Evolutionary conservation across 495 filamentous ascomycete genomes (phyloP).

Genomic region (Penicillium dipodomyicola): DNA sequence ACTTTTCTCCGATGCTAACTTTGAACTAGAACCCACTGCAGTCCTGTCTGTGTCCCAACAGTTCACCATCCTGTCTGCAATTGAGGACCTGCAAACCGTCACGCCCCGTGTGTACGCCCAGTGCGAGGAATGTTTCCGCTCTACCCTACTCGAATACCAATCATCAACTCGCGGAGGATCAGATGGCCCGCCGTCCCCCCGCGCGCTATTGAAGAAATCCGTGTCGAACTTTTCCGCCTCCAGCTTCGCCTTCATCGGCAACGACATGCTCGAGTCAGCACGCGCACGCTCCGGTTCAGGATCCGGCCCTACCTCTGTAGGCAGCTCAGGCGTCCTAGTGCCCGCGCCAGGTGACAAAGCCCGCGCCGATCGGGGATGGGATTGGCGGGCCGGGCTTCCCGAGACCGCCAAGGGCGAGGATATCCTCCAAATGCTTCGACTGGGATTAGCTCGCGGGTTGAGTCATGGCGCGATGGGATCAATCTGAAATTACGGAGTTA

Average conservation of each 20-base stretch:
- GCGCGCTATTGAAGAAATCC: slow-evolving; percentile 65
- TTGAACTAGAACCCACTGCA: slow-evolving; percentile 34
- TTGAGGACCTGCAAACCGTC: slow-evolving; percentile 80
- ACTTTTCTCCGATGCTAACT: slow-evolving; percentile 11
- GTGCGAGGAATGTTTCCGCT: slow-evolving; percentile 66
- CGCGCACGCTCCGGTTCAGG: slow-evolving; percentile 49
- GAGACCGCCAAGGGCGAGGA: slow-evolving; percentile 60
- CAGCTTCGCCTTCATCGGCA: slow-evolving; percentile 68
- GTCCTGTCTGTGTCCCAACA: slow-evolving; percentile 58
- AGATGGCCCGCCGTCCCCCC: slow-evolving; percentile 53
- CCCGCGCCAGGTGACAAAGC: slow-evolving; percentile 38
- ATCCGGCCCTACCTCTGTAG: slow-evolving; percentile 46
- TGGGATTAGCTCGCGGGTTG: slow-evolving; percentile 67
- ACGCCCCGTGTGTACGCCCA: slow-evolving; percentile 64
- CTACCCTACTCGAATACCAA: slow-evolving; percentile 47
- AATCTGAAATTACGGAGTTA: slow-evolving; percentile 4
- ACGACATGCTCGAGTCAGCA: slow-evolving; percentile 59
- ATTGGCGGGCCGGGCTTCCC: slow-evolving; percentile 70
- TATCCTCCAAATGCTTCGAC: slow-evolving; percentile 66
- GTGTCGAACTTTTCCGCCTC: slow-evolving; percentile 54
- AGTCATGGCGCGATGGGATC: slow-evolving; percentile 36
- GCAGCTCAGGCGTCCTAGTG: slow-evolving; percentile 56
- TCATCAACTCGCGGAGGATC: slow-evolving; percentile 46
- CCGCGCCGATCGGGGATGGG: slow-evolving; percentile 63
- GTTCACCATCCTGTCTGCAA: slow-evolving; percentile 70